phyloP scores from a whole-genome alignment of 345 rosid species.

The Gossypium longicalyx region DNA sequence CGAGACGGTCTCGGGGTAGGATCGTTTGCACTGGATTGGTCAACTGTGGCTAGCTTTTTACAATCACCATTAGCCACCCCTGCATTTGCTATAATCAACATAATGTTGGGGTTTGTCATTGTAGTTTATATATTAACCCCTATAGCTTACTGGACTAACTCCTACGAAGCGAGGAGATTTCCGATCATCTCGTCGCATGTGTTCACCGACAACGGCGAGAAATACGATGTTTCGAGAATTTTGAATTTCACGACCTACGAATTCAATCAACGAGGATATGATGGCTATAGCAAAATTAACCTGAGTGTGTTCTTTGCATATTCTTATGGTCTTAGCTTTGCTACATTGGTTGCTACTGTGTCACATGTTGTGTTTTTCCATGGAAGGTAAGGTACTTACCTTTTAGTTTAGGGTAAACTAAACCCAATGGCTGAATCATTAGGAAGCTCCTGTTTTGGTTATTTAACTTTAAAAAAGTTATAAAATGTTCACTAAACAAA shows the following conservation, averaged over 20 bases:
- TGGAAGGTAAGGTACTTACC: slow-evolving; percentile 27
- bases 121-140: slow-evolving; percentile 27
- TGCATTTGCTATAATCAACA: slow-evolving; percentile 32
- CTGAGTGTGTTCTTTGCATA: slow-evolving; percentile 28
- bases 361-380: slow-evolving; percentile 39
- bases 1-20: slow-evolving; percentile 34
- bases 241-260: slow-evolving; percentile 30
- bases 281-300: slow-evolving; percentile 38
- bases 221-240: slow-evolving; percentile 29
- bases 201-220: slow-evolving; percentile 25
- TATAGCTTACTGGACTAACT: slow-evolving; percentile 33
- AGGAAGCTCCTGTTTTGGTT: too few relatives aligned
- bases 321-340: slow-evolving; percentile 39
- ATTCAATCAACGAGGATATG: slow-evolving; percentile 30
- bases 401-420: too few relatives aligned
- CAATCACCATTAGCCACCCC: slow-evolving; percentile 40
- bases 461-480: too few relatives aligned
- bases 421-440: too few relatives aligned
- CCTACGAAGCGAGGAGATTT: slow-evolving; percentile 41
- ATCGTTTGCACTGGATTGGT: slow-evolving; percentile 31
- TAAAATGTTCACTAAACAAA: too few relatives aligned
- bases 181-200: slow-evolving; percentile 40
- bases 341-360: slow-evolving; percentile 28
- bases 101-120: slow-evolving; percentile 24
- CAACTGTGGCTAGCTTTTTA: slow-evolving; percentile 33